A percentile compares a stretch with the other conserved stretches of the same genome.
Conservation (phyloP, 495 filamentous ascomycete genomes). For the Aspergillus nidulans region DNA sequence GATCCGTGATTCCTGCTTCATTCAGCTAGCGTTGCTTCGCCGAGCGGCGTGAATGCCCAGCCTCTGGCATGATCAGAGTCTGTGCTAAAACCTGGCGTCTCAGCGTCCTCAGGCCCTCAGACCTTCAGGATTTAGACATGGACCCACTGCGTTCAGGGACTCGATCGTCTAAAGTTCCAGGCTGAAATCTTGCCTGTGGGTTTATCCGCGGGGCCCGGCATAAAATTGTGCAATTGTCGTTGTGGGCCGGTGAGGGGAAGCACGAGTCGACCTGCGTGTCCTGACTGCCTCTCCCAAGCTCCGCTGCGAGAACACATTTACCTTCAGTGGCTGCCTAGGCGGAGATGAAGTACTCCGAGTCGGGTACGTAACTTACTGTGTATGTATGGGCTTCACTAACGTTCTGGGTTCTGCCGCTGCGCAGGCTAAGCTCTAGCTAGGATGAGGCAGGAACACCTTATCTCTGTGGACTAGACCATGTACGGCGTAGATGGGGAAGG, state of each 20-base stretch:
- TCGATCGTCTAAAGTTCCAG: background rate
- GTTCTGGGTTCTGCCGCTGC: background rate
- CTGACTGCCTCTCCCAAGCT: no score
- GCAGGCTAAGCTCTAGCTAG: slow-evolving; percentile 1
- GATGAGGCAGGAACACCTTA: slow-evolving; percentile 1
- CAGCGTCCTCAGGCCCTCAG: background rate
- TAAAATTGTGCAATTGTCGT: background rate
- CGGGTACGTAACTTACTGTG: background rate
- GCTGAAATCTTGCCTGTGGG: background rate
- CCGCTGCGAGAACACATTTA: background rate
- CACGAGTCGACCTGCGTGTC: background rate
- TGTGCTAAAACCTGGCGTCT: slow-evolving; percentile 10
- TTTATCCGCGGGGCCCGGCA: background rate
- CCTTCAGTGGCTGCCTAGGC: background rate
- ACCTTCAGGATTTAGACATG: background rate
- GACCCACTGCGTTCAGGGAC: slow-evolving; percentile 7
- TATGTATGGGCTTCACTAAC: background rate
- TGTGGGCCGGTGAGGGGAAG: background rate
- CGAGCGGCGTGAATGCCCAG: background rate
- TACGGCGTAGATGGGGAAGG: background rate
- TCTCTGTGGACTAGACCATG: background rate
- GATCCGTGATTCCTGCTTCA: background rate
- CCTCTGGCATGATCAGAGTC: slow-evolving; percentile 9
- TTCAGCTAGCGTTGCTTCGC: background rate
- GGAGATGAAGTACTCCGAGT: background rate